Base-by-base conservation (phyloP, 345 rosid species). In the Eucalyptus erythrocorys region DNA sequence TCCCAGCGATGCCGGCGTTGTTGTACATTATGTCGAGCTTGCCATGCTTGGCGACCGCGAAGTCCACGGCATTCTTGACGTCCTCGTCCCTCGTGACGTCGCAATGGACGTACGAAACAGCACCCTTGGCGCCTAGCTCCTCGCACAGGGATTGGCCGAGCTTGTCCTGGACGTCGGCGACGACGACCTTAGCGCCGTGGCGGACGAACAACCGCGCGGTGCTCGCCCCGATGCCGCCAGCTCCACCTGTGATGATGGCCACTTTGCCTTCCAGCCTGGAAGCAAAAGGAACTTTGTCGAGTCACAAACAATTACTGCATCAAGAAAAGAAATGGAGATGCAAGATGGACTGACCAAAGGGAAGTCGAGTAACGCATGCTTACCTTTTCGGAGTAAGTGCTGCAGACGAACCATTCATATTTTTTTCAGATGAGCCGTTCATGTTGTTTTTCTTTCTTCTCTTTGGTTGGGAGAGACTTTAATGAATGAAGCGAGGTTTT, bases 21-120 rank as follows among this genome's bases (percentile, higher is more conserved):
- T 91, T 93, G 91, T 88, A 91, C 93, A 93, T 90, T 80, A 92
- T 89, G 92, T 93, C 94, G 4, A 93, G 91, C 89, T 92, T 91
- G 8, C 93, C 94, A 51, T 90, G 87, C 87, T 85, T 88, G 88
- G 93, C 89, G 13, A 93, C 87, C 4, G 93, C 88, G 2, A 87
- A 12, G 79, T 93, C 91, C 5, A 92, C 93, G 1, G 86, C 91
- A 3, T 92, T 89, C 86, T 89, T 61, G 6, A 92, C 94, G 24
- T 92, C 93, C 2, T 45, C 45, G 9, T 92, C 95, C 13, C 68
- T 76, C 3, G 93, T 90, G 40, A 94, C 93, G 48, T 94, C 92
- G 57, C 93, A 93, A 22, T 91, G 95, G 30, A 91, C 87, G 48
- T 91, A 93, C n/a, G 91, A 88, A 7, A 88, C 47, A 22, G 48